These are phyloP conservation scores for Euphorbia peplus DNA, from an alignment of 345 rosid species.

Conservation along the genomic window DNA sequence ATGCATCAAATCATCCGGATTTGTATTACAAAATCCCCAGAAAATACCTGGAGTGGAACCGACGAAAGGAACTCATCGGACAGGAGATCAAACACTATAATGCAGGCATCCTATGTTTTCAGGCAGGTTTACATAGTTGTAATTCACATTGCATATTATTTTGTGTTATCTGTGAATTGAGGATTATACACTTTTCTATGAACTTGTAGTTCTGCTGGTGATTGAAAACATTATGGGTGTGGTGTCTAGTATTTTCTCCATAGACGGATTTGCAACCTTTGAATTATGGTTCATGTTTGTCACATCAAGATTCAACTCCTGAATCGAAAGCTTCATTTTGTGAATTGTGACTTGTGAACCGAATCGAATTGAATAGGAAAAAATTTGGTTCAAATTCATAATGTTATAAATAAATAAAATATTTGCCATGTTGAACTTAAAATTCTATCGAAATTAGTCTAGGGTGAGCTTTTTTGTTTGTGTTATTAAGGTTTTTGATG, in stretches of 20 bases:
- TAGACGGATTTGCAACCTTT: too few relatives aligned
- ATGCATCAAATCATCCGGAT: conserved; percentile 27
- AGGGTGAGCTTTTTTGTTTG: too few relatives aligned
- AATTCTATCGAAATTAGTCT: too few relatives aligned
- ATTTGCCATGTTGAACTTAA: too few relatives aligned
- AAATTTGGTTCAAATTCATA: too few relatives aligned
- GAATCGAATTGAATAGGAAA: too few relatives aligned
- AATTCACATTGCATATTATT: background rate
- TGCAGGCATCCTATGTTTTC: conserved; percentile 30
- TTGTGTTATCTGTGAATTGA: background rate
- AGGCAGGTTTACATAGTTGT: conserved; percentile 23
- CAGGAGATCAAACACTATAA: conserved; percentile 25
- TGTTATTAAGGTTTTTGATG: too few relatives aligned
- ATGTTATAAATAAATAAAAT: too few relatives aligned
- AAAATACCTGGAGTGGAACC: conserved; percentile 28
- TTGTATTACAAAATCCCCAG: conserved; percentile 23
- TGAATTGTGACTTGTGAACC: too few relatives aligned
- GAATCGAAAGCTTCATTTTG: too few relatives aligned
- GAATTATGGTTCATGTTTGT: too few relatives aligned
- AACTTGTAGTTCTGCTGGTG: background rate
- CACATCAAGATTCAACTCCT: too few relatives aligned
- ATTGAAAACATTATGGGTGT: background rate
- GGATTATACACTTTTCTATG: background rate
- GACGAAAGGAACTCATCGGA: conserved; percentile 26
- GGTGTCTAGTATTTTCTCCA: background rate